Evolutionary conservation across 306 rosid species (phyloP).

Genomic region (Sechiopsis laciniata): DNA sequence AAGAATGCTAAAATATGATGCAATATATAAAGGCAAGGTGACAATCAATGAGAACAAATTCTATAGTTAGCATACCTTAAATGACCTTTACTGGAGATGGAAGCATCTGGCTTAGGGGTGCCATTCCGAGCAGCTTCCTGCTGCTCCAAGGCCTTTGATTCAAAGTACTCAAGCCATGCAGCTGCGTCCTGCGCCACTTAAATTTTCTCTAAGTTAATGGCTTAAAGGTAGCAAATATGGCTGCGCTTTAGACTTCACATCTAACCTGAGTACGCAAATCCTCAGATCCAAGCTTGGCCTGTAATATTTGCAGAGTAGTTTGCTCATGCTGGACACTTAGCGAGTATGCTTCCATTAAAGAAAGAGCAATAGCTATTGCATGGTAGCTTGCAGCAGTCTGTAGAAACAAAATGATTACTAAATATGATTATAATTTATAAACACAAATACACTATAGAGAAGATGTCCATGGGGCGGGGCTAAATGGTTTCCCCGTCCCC

Average conservation of each 20-base stretch:
- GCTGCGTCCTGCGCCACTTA: slow-evolving; percentile 73
- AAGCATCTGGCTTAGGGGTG: slow-evolving; percentile 97
- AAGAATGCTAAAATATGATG: neutral
- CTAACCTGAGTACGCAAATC: slow-evolving; percentile 94
- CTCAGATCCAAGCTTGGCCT: slow-evolving; percentile 90
- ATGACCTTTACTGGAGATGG: slow-evolving; percentile 98
- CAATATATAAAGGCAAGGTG: neutral
- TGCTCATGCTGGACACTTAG: slow-evolving; percentile 95
- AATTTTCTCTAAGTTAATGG: slow-evolving; percentile 11
- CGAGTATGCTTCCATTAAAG: slow-evolving; percentile 98
- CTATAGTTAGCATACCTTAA: slow-evolving; percentile 45
- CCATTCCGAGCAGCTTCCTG: slow-evolving; percentile 98
- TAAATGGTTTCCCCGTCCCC: too few relatives aligned
- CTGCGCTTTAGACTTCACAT: slow-evolving; percentile 2
- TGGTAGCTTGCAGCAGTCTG: slow-evolving; percentile 99
- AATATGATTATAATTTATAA: neutral
- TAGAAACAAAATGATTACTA: slow-evolving; percentile 19
- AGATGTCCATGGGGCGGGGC: too few relatives aligned
- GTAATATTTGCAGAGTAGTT: slow-evolving; percentile 90
- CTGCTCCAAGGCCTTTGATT: slow-evolving; percentile 97
- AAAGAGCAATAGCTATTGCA: slow-evolving; percentile 97
- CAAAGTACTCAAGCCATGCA: slow-evolving; percentile 99
- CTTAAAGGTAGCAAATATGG: neutral
- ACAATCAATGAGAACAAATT: neutral
- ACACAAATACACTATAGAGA: neutral